Evolutionary conservation across 306 rosid genomes (phyloP).

Genomic region (Malus orientalis): DNA sequence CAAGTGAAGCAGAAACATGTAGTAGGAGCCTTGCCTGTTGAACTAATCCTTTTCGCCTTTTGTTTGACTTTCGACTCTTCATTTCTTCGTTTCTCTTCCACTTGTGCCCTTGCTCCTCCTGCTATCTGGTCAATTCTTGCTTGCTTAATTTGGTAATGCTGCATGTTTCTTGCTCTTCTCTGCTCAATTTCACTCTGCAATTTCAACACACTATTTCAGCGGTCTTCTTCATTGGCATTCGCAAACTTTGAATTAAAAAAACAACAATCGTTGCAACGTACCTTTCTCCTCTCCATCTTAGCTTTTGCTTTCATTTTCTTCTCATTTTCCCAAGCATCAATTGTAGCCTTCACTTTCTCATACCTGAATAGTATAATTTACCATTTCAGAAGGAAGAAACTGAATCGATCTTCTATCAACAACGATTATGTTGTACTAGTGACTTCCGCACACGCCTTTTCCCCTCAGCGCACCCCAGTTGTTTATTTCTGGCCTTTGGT

Average conservation of each 20-base stretch:
- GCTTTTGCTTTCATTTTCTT: constrained; percentile 46
- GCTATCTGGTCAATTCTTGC: constrained; percentile 49
- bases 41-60: constrained; percentile 29
- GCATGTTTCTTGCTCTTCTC: constrained; percentile 25
- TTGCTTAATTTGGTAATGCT: constrained; percentile 37
- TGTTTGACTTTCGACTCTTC: constrained; percentile 40
- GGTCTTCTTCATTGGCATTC: not conserved
- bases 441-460: not conserved
- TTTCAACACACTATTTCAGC: not conserved
- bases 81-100: constrained; percentile 44
- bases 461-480: too few species aligned
- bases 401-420: not conserved
- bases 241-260: not conserved
- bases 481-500: too few species aligned
- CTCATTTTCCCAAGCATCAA: constrained; percentile 50
- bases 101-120: constrained; percentile 45
- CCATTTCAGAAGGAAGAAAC: not conserved
- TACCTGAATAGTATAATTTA: constrained; percentile 33
- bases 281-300: constrained; percentile 46
- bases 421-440: not conserved
- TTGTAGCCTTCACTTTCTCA: constrained; percentile 34
- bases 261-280: not conserved
- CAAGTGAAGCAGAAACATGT: too few species aligned
- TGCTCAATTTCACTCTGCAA: constrained; percentile 43
- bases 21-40: constrained; percentile 23